A percentile compares a stretch with the other conserved stretches of the same genome.
Conservation (phyloP, 2,329 filamentous ascomycete species). For the Esteya vermicola region DNA sequence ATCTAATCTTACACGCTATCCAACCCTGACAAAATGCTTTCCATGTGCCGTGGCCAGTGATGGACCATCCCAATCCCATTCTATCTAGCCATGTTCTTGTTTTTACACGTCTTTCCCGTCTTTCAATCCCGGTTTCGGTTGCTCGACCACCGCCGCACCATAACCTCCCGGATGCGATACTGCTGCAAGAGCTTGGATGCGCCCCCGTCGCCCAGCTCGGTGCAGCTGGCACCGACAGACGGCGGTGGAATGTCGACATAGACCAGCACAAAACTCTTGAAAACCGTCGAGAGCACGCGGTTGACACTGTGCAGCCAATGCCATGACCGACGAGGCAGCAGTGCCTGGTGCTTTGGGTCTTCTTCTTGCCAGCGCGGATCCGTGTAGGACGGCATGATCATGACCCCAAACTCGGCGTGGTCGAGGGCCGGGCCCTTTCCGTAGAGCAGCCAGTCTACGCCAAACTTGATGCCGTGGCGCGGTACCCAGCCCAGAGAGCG, state of each 20-base stretch:
- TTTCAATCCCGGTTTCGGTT: conserved; percentile 48
- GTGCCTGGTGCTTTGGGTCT: conserved; percentile 17
- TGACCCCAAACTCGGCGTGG: conserved; percentile 83
- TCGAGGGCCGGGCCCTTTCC: conserved; percentile 85
- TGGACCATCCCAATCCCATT: too few relatives aligned
- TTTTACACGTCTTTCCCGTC: neutral
- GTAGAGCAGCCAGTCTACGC: conserved; percentile 89
- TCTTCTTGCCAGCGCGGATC: conserved; percentile 55
- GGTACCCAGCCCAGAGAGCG: conserved; percentile 91
- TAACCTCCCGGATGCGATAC: conserved; percentile 69
- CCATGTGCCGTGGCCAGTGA: too few relatives aligned
- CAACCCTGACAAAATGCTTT: too few relatives aligned
- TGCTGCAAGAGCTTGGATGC: conserved; percentile 48
- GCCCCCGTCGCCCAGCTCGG: too few relatives aligned
- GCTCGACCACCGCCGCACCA: conserved; percentile 69
- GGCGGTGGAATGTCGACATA: conserved; percentile 85
- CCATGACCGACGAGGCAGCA: conserved; percentile 38
- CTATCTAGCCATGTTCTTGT: neutral
- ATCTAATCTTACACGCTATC: too few relatives aligned
- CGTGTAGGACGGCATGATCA: conserved; percentile 72
- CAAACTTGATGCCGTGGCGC: conserved; percentile 85
- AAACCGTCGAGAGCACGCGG: conserved; percentile 75
- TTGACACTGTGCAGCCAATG: conserved; percentile 82
- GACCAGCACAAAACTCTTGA: conserved; percentile 76
- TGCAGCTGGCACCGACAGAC: conserved; percentile 31